phyloP scores from a whole-genome alignment of 257 asterid genomes.

The Knoxia roxburghii region DNA sequence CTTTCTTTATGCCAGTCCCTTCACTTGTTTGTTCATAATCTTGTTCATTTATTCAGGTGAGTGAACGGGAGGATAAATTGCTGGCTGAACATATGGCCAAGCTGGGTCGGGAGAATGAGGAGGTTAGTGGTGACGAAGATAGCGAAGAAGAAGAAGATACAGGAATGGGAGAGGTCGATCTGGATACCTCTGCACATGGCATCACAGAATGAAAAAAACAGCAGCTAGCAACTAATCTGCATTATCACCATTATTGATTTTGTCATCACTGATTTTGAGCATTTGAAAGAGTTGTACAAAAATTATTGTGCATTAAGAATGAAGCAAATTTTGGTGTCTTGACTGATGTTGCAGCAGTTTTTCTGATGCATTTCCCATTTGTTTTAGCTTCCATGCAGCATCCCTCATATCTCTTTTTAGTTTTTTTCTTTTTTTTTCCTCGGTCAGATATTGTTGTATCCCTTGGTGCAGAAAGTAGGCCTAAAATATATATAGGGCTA shows the following conservation, averaged over 20 bases:
- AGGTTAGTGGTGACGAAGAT: slow-evolving; percentile 80
- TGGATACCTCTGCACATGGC: slow-evolving; percentile 46
- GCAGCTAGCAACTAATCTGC: not conserved
- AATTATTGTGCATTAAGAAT: not conserved
- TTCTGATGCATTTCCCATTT: not conserved
- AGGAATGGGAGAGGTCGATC: slow-evolving; percentile 88
- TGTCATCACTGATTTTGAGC: not conserved
- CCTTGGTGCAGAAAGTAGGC: too few relatives aligned
- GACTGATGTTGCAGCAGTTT: not conserved
- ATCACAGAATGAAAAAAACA: slow-evolving; percentile 31
- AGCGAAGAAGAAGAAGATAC: slow-evolving; percentile 96
- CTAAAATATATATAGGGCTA: too few relatives aligned
- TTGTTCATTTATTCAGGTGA: slow-evolving; percentile 53
- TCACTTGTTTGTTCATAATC: not conserved
- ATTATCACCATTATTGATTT: not conserved
- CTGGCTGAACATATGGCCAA: slow-evolving; percentile 81
- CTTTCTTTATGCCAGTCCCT: not conserved
- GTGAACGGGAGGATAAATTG: slow-evolving; percentile 87
- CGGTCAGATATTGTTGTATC: too few relatives aligned
- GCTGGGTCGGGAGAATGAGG: slow-evolving; percentile 66
- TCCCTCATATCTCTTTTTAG: too few relatives aligned
- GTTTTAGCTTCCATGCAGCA: not conserved
- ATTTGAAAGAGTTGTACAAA: slow-evolving; percentile 12
- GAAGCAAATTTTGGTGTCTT: slow-evolving; percentile 8
- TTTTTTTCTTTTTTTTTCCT: too few relatives aligned